Evolutionary conservation across 192 early-diverging fungal genomes (phyloP), one percentile per base, ranked within the genome.

Genomic region (Rhizophlyctis rosea): DNA sequence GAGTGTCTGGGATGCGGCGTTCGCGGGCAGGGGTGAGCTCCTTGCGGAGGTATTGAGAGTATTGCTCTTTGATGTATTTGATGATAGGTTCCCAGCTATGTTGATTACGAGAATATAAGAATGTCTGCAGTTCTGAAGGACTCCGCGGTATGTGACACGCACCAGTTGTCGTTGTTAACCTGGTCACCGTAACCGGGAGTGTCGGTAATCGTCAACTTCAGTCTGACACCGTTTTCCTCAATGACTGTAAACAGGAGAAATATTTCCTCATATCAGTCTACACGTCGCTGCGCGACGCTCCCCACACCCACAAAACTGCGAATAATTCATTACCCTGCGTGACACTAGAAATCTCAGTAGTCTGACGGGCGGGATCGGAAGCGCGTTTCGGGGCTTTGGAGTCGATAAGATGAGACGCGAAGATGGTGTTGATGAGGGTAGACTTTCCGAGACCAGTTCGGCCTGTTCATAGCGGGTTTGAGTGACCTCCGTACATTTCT

Each of bases 21-120:
- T 95, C 95, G 68, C 95, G 87, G 18, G 59, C 64, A 82, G 71
- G 74, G 1, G 69, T 72, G 30, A 82, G 79, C 76, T 99, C 96
- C 73, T 94, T 91, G 73, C 92, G 87, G 50, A 99, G 82, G 78
- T 91, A 99, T 51, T 87, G 82, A 23, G 89, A 89, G 81, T 99
- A 95, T 80, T 98, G 96, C 72, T 96, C 96, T 81, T 96, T 94
- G 72, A 99, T 97, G 82, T 95, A 94, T 79, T 96, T 96, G 72
- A 94, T 87, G 61, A 98, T 92, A n/a, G 92, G 93, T 60, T 93
- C 91, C 94, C 94, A 96, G 72, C 90, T 92, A 68, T 24, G 53
- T 51, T 25, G 9, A 27, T 44, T n/a, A n/a, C n/a, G n/a, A n/a
- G n/a, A n/a, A n/a, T n/a, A n/a, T n/a, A n/a, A n/a, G n/a, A n/a